Evolutionary conservation across 2,329 filamentous ascomycete species (phyloP), one percentile per base, ranked within the genome.

Genomic region (Fusarium denticulatum): DNA sequence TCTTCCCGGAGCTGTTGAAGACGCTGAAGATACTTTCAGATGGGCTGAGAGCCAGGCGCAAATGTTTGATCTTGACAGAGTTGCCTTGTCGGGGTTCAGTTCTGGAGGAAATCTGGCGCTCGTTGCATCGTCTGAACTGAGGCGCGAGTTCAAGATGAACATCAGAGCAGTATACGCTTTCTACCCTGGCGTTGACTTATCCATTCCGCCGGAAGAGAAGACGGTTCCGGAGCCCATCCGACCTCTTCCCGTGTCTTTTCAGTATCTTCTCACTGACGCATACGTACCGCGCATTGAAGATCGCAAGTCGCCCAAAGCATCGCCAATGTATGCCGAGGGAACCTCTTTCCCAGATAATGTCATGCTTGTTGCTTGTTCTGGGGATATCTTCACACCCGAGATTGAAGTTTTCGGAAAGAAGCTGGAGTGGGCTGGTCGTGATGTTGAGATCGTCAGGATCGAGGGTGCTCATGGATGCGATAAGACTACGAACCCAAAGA

Each of bases 81-180:
- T 88, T 14, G 86, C 83, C 5, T 50, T 88, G 0, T 85, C 83
- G 11, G 87, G 87, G 1, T 85, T 85, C 50, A 85, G 83, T 15
- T 83, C 84, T 0, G 87, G 87, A 3, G 86, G 79, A 2, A 86
- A 83, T 64, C 75, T 88, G 28, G 83, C 83, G 15, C 72, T 88
- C 1, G 71, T 79, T 2, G 79, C 74, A 2, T 74, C 79, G 1
- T 75, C 76, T 14, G 60, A 76, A 30, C 56, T 80, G 4, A 74
- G 87, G 15, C 47, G 15, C 0, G 24, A 63, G 37, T 62, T 71
- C 24, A 43, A 52, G 14, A 80, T 87, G 67, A 86, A 88, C 18
- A 87, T 83, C 67, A 83, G 82, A 47, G 86, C 86, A 12, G 82
- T 87, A 67, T 85, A 88, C 62, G 79, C 83, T 50, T 86, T 84